Evolutionary conservation across 2,329 filamentous ascomycete species (phyloP).

Genomic region (Penicillium sp.): DNA sequence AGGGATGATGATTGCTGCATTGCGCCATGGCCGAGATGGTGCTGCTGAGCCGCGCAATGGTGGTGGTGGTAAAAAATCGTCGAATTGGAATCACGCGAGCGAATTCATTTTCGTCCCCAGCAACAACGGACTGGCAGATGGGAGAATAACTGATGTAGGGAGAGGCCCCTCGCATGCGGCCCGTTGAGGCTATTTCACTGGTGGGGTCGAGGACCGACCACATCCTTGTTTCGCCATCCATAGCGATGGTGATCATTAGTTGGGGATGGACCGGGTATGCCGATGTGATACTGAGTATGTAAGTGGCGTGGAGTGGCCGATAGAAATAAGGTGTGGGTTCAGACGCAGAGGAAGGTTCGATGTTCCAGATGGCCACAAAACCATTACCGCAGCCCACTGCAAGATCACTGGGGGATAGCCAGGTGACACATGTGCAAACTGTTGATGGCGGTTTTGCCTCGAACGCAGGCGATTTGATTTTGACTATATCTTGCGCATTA

Average conservation of each 20-base stretch:
- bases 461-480: constrained; percentile 51
- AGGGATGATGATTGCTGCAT: constrained; percentile 52
- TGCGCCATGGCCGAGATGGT: constrained; percentile 36
- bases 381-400: constrained; percentile 59
- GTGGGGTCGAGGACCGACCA: constrained; percentile 54
- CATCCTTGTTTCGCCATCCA: constrained; percentile 57
- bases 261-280: constrained; percentile 57
- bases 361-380: constrained; percentile 55
- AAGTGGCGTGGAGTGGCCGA: constrained; percentile 37
- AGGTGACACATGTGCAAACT: constrained; percentile 57
- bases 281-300: constrained; percentile 44
- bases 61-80: constrained; percentile 53
- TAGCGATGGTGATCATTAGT: constrained; percentile 53
- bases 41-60: constrained; percentile 49
- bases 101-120: constrained; percentile 56
- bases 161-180: constrained; percentile 53
- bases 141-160: constrained; percentile 56
- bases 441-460: constrained; percentile 51
- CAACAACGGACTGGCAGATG: constrained; percentile 54
- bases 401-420: constrained; percentile 57
- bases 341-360: constrained; percentile 25
- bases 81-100: constrained; percentile 52
- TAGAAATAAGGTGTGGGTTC: constrained; percentile 38
- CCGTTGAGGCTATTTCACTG: constrained; percentile 46
- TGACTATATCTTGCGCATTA: constrained; percentile 31